A percentile compares a stretch with the other conserved stretches of the same genome.
These are phyloP conservation scores for Gryganskiella cystojenkinii DNA, from an alignment of 192 early-diverging fungal genomes.

Conservation along the genomic window DNA sequence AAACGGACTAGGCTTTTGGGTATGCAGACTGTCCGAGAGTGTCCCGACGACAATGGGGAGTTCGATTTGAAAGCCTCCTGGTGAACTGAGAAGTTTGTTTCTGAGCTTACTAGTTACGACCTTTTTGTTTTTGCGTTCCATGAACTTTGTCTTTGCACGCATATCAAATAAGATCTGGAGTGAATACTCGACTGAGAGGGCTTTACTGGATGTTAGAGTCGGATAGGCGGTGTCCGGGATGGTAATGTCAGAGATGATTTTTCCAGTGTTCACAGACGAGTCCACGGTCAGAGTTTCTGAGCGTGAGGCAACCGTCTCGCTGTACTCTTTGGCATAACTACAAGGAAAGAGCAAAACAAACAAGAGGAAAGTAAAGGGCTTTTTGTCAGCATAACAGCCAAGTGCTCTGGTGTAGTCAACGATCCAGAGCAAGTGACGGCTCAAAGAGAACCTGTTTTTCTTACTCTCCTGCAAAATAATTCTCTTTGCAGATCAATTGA, in stretches of 20 bases:
- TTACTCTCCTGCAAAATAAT: constrained; percentile 36
- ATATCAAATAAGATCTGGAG: constrained; percentile 36
- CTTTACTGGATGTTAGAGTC: constrained; percentile 17
- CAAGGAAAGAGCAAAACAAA: neutral
- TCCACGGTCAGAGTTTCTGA: constrained; percentile 10
- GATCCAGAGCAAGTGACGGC: neutral
- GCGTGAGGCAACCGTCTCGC: neutral
- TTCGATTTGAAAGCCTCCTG: constrained; percentile 24
- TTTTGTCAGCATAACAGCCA: neutral
- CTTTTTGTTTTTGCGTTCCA: constrained; percentile 8
- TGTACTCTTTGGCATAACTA: constrained; percentile 36
- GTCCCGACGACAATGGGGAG: constrained; percentile 35
- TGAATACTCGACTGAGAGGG: constrained; percentile 27
- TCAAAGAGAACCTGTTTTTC: neutral
- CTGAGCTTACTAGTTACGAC: constrained; percentile 8
- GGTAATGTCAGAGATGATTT: constrained; percentile 12
- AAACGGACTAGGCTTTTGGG: constrained; percentile 4
- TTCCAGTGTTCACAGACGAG: constrained; percentile 13
- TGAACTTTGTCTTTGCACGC: constrained; percentile 15
- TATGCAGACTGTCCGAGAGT: constrained; percentile 12
- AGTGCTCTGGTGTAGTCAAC: neutral
- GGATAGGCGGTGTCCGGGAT: constrained; percentile 24
- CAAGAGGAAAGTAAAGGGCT: neutral
- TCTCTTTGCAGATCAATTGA: constrained; percentile 19
- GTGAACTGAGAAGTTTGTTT: constrained; percentile 14